Base-by-base conservation (phyloP, 371 early-diverging fungal species). In the Fennellomyces sp. region DNA sequence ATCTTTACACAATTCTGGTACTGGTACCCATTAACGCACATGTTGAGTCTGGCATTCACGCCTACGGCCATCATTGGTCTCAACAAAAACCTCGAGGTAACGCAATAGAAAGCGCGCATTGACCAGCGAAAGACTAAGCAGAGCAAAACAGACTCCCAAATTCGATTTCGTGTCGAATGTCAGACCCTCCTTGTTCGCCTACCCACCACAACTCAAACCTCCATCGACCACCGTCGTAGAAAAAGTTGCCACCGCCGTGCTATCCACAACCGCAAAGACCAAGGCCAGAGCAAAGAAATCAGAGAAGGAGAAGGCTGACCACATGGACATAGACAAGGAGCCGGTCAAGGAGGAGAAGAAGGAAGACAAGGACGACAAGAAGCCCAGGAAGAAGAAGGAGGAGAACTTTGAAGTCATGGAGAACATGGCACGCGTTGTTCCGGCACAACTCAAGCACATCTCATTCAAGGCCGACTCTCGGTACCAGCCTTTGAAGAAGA, bases 1-100 rank as follows among this genome's bases (percentile, higher is more conserved):
- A 80, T 99, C 33, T 99, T 99, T 71, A 92, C 95, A 21, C 98
- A 99, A 78, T 97, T 95, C 79, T 99, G 99, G 99, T 97, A 96
- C 86, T 99, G 99, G 99, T 98, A 95, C 83, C 99, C 99, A 33
- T 77, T 99, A 66, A 91, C 94, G 39, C 97, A 96, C 73, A 96
- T 99, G 76, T 72, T 99, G 52, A 85, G 91, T 61, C 83, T 98
- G 73, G 85, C 98, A 6, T 96, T 99, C 66, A 90, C 90, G 17
- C 97, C 99, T 8, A 99, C 99, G 3, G 93, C 93, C 42, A 71
- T 99, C 38, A 97, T 99, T 78, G 98, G 94, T 25, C 82, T 99
- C 47, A 94, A 95, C 80, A 87, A 88, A 60, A 85, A 95, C 52
- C 74, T 98, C 28, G 77, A 90, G 66, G 85, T 87, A 73, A 39